phyloP scores from a whole-genome alignment of 306 rosid genomes.

The Malus sieversii region DNA sequence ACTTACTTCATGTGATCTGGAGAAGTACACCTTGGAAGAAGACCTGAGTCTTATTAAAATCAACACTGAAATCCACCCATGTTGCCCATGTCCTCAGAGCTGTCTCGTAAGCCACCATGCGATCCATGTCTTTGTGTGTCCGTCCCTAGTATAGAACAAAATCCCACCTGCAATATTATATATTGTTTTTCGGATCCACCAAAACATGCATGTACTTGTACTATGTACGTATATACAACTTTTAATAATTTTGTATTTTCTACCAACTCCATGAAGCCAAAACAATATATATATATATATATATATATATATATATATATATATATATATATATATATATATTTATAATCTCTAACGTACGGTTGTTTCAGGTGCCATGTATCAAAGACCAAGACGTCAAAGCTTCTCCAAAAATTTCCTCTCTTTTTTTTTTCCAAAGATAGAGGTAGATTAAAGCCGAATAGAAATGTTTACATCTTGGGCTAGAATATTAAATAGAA shows the following conservation, averaged over 20 bases:
- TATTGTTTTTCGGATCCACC: too few species aligned
- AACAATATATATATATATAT: background rate
- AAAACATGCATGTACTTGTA: too few species aligned
- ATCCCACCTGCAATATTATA: slow-evolving; percentile 11
- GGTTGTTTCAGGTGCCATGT: slow-evolving; percentile 58
- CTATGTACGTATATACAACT: too few species aligned
- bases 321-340: too few species aligned
- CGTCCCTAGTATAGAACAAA: background rate
- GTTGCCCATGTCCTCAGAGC: slow-evolving; percentile 17
- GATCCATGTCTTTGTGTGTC: slow-evolving; percentile 5
- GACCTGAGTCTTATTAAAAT: background rate
- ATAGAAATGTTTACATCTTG: too few species aligned
- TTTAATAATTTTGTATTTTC: background rate
- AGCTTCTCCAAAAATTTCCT: slow-evolving; percentile 22
- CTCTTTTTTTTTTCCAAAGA: too few species aligned
- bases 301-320: too few species aligned
- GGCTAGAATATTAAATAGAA: too few species aligned
- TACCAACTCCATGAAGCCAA: background rate
- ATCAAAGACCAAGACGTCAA: slow-evolving; percentile 39
- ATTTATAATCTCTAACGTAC: slow-evolving; percentile 2
- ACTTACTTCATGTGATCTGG: slow-evolving; percentile 15
- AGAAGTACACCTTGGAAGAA: slow-evolving; percentile 23
- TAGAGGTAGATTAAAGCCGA: too few species aligned
- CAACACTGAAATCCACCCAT: slow-evolving; percentile 15
- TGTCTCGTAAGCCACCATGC: slow-evolving; percentile 5